These are phyloP conservation scores for Leccinum olivaceoglutinosum DNA, from an alignment of 1,284 basidiomycete species.

Conservation along the genomic window DNA sequence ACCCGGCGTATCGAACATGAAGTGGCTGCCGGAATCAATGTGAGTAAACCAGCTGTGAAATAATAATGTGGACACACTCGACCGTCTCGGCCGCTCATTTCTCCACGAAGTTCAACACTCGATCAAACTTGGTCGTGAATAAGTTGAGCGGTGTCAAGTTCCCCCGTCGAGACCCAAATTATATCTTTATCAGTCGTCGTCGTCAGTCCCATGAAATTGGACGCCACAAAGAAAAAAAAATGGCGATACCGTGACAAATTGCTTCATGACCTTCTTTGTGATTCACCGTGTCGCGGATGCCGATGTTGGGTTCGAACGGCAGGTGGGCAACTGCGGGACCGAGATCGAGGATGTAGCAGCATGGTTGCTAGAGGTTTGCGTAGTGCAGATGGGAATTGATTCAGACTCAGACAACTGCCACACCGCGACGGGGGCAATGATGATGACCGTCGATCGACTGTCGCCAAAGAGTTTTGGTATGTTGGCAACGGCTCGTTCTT, in stretches of 20 bases:
- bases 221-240: conserved; percentile 10
- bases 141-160: conserved; percentile 96
- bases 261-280: conserved; percentile 98
- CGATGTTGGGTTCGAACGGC: conserved; percentile 94
- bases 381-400: conserved; percentile 81
- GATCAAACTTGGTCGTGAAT: conserved; percentile 91
- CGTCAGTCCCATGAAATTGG: conserved; percentile 14
- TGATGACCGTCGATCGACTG: conserved; percentile 43
- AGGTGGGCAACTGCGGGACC: conserved; percentile 88
- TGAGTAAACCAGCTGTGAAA: conserved; percentile 1
- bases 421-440: conserved; percentile 25
- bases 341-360: conserved; percentile 44
- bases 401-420: conserved; percentile 85
- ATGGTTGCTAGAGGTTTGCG: conserved; percentile 54
- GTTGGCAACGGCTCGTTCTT: background rate
- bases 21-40: conserved; percentile 52
- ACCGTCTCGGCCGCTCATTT: conserved; percentile 77
- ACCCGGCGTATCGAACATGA: conserved; percentile 92
- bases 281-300: conserved; percentile 96
- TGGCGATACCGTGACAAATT: conserved; percentile 55
- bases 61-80: conserved; percentile 55
- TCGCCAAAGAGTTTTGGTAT: background rate
- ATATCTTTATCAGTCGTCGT: conserved; percentile 58
- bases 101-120: conserved; percentile 73
- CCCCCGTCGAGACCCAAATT: conserved; percentile 97